Percentiles rank a stretch among this genome's conserved stretches.
Conservation (phyloP, 768 basidiomycete genomes). For the Lactarius hatsudake region DNA sequence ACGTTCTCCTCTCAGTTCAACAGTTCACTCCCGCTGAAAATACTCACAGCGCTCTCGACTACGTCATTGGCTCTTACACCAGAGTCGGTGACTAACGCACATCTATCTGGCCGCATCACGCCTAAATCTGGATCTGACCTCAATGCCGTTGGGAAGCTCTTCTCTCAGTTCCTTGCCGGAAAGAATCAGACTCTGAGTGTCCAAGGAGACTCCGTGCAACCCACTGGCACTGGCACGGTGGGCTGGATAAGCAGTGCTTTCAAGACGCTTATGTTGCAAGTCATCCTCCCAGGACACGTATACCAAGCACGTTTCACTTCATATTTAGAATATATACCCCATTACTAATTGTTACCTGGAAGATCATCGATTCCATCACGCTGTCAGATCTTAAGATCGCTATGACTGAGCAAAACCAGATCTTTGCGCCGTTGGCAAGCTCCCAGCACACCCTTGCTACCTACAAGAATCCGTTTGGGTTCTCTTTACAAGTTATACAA, state of each 20-base stretch:
- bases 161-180: constrained; percentile 62
- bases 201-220: constrained; percentile 58
- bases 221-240: constrained; percentile 50
- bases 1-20: constrained; percentile 32
- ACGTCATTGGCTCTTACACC: constrained; percentile 50
- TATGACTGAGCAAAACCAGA: constrained; percentile 50
- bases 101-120: constrained; percentile 61
- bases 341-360: neutral
- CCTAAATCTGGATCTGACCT: constrained; percentile 58
- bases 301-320: constrained; percentile 39
- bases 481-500: constrained; percentile 62
- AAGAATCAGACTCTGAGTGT: constrained; percentile 60
- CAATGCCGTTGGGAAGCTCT: constrained; percentile 55
- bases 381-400: constrained; percentile 55
- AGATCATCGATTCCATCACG: constrained; percentile 64
- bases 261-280: constrained; percentile 58
- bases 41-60: constrained; percentile 49
- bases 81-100: constrained; percentile 44
- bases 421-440: constrained; percentile 58
- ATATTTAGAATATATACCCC: neutral
- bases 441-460: constrained; percentile 53
- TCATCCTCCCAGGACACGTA: constrained; percentile 59
- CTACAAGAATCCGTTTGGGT: constrained; percentile 76
- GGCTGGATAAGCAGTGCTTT: constrained; percentile 70
- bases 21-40: constrained; percentile 5